A percentile compares a stretch with the other conserved stretches of the same genome.
These are phyloP conservation scores for Angophora floribunda DNA, from an alignment of 345 rosid genomes.

Conservation along the genomic window DNA sequence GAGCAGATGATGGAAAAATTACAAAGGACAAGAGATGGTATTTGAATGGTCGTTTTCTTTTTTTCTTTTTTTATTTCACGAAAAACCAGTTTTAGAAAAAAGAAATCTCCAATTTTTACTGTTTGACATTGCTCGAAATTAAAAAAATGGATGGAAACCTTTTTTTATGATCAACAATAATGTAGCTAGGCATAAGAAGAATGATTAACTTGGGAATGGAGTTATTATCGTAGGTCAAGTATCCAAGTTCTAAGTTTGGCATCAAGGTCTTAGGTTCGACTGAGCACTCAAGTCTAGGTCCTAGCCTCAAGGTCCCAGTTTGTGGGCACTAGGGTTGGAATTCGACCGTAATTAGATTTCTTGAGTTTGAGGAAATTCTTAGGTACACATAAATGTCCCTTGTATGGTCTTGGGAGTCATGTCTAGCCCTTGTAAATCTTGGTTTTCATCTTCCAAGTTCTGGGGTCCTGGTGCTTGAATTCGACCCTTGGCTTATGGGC, in stretches of 20 bases:
- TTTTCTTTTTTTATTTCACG: no score
- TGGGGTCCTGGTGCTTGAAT: neutral
- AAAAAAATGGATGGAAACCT: neutral
- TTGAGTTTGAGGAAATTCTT: neutral
- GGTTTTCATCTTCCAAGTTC: neutral
- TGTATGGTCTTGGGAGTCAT: neutral
- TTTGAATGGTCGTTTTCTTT: no score
- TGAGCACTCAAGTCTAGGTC: neutral
- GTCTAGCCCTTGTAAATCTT: neutral
- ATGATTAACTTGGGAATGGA: neutral
- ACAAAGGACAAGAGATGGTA: no score
- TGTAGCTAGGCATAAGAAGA: neutral
- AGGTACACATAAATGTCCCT: neutral
- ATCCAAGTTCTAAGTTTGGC: neutral
- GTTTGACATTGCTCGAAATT: neutral
- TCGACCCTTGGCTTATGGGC: no score
- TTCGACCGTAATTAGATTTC: neutral
- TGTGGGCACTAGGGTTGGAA: neutral
- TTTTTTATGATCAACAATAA: neutral
- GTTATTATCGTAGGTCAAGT: neutral
- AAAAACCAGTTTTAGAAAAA: no score
- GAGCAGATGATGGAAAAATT: no score
- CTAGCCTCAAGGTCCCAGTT: neutral
- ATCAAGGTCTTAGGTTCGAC: neutral
- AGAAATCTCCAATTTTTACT: neutral